phyloP scores from a whole-genome alignment of 352 stramenopile species.

The Pythium coloratum region DNA sequence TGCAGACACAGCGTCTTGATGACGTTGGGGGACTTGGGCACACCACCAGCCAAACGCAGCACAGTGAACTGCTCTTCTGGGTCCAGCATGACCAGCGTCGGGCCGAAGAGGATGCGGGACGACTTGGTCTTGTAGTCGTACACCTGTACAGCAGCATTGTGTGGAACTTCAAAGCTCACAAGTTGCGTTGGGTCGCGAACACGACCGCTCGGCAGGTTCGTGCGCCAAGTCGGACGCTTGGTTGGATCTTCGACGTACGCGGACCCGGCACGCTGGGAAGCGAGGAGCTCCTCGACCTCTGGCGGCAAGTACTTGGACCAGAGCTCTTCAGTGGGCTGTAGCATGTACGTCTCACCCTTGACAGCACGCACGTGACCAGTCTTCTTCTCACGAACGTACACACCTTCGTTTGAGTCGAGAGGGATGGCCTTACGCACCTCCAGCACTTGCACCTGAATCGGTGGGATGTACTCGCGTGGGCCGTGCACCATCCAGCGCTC shows the following conservation, averaged over 20 bases:
- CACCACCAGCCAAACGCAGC: constrained; percentile 61
- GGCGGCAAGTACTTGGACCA: constrained; percentile 66
- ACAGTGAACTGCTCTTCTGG: constrained; percentile 84
- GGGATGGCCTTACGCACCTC: constrained; percentile 78
- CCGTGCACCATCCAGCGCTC: constrained; percentile 85
- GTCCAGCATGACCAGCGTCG: constrained; percentile 78
- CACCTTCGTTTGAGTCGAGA: constrained; percentile 76
- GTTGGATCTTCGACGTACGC: constrained; percentile 64
- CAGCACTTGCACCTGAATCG: constrained; percentile 72
- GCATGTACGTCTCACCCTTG: constrained; percentile 81
- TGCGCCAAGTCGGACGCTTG: background rate
- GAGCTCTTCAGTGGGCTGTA: constrained; percentile 75
- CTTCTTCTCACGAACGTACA: constrained; percentile 81
- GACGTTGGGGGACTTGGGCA: constrained; percentile 76
- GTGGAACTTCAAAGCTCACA: constrained; percentile 78
- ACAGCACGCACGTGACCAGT: constrained; percentile 72
- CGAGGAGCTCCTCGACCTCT: constrained; percentile 67
- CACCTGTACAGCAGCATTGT: constrained; percentile 81
- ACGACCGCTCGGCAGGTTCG: background rate
- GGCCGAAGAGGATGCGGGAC: constrained; percentile 79
- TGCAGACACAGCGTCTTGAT: constrained; percentile 80
- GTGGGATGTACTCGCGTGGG: constrained; percentile 75
- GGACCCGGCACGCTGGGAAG: constrained; percentile 50
- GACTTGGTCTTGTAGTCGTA: constrained; percentile 86
- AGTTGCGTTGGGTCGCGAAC: constrained; percentile 63